phyloP scores from a whole-genome alignment of 371 early-diverging fungal species.

The Cokeromyces recurvatus region DNA sequence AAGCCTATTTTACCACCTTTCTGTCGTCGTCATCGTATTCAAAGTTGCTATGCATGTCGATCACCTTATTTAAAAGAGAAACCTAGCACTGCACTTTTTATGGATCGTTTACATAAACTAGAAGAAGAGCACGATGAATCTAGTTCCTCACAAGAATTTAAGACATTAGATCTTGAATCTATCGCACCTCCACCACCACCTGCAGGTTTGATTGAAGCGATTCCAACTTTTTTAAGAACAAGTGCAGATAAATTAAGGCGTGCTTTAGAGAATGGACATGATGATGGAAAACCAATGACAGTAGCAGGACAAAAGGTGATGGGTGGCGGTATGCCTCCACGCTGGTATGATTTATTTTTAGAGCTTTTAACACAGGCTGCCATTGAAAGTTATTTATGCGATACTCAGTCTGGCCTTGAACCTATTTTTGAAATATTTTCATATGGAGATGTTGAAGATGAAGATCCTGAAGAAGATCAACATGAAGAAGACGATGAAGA shows the following conservation, averaged over 20 bases:
- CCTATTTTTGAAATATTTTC: slow-evolving; percentile 56
- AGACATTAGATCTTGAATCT: background rate
- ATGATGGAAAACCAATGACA: slow-evolving; percentile 27
- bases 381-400: slow-evolving; percentile 58
- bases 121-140: slow-evolving; percentile 43
- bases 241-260: slow-evolving; percentile 50
- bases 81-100: slow-evolving; percentile 21
- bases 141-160: no score
- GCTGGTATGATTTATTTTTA: slow-evolving; percentile 57
- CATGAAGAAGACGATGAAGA: slow-evolving; percentile 20
- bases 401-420: slow-evolving; percentile 47
- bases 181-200: slow-evolving; percentile 4
- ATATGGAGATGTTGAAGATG: slow-evolving; percentile 54
- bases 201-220: slow-evolving; percentile 51
- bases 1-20: slow-evolving; percentile 26
- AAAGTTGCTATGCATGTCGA: slow-evolving; percentile 27
- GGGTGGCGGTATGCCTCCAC: slow-evolving; percentile 53
- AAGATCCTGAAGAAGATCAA: slow-evolving; percentile 25
- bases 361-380: slow-evolving; percentile 60
- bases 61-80: slow-evolving; percentile 22
- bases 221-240: slow-evolving; percentile 53
- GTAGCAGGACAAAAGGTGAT: slow-evolving; percentile 46
- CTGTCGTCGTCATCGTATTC: slow-evolving; percentile 42
- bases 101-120: slow-evolving; percentile 27
- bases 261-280: slow-evolving; percentile 27